Conservation (phyloP, 2,329 filamentous ascomycete genomes). For the Botrytis aclada region DNA sequence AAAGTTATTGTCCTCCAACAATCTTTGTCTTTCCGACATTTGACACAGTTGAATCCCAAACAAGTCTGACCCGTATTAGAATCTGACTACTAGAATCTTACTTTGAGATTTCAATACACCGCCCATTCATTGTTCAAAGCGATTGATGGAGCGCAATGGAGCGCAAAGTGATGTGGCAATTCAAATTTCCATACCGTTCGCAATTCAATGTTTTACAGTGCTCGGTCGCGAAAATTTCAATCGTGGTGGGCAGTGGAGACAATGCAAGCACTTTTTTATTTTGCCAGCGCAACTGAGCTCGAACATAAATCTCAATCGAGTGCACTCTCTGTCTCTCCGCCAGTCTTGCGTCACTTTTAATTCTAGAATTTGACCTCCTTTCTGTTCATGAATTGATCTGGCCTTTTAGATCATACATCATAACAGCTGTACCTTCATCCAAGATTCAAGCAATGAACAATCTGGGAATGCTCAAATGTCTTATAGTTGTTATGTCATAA, state of each 20-base stretch:
- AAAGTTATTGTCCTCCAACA: neutral
- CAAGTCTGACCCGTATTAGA: neutral
- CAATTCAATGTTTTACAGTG: neutral
- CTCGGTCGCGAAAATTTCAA: neutral
- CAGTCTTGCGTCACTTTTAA: neutral
- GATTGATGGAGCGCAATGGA: neutral
- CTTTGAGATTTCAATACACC: neutral
- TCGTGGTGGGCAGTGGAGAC: neutral
- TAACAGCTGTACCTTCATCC: neutral
- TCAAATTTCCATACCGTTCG: neutral
- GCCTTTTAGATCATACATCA: neutral
- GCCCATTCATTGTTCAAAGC: neutral
- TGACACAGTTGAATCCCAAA: neutral
- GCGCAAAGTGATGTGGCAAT: constrained; percentile 4
- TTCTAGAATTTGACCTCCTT: neutral
- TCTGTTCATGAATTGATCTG: neutral
- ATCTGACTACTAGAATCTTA: neutral
- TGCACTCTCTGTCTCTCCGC: neutral
- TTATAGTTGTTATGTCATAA: constrained; percentile 2
- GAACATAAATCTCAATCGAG: neutral
- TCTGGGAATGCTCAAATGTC: neutral
- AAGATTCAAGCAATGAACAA: neutral
- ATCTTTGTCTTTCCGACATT: neutral
- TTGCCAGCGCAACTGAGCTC: constrained; percentile 4
- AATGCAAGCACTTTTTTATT: neutral